These are phyloP conservation scores for Leishmania amazonensis DNA, from an alignment of 208 protist genomes.

Conservation along the genomic window DNA sequence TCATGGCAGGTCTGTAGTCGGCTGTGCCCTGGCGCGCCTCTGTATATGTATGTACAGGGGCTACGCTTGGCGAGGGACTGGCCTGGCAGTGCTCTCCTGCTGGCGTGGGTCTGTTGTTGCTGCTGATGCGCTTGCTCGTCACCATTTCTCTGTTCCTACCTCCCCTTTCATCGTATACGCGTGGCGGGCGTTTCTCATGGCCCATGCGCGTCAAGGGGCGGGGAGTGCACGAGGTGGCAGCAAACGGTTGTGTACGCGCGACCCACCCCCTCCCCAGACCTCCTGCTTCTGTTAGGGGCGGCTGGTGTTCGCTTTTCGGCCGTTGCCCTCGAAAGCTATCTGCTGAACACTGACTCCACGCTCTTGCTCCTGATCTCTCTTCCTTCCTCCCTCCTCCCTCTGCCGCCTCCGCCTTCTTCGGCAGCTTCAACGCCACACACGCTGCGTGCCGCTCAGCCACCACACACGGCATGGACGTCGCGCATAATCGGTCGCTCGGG, in stretches of 20 bases:
- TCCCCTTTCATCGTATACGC: not conserved
- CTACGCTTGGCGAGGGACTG: not conserved
- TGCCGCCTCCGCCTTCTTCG: not conserved
- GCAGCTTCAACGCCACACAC: conserved; percentile 3
- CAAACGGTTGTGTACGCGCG: too few relatives aligned
- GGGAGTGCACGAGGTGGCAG: not conserved
- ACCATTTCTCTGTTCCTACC: too few relatives aligned
- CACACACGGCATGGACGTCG: conserved; percentile 45
- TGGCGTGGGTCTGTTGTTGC: not conserved
- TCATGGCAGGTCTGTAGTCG: not conserved
- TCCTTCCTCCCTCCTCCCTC: too few relatives aligned
- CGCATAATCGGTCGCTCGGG: conserved; percentile 54
- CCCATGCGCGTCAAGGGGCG: too few relatives aligned
- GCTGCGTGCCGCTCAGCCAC: not conserved
- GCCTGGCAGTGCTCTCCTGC: not conserved
- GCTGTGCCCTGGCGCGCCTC: not conserved
- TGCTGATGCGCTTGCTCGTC: not conserved
- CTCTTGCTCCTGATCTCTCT: not conserved
- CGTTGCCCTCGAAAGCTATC: not conserved
- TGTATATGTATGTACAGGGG: not conserved
- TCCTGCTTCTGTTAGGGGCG: not conserved
- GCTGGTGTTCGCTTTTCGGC: not conserved
- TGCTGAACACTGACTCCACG: not conserved
- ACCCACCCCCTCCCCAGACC: too few relatives aligned
- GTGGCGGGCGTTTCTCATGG: not conserved